Base-by-base conservation (phyloP, 2,329 filamentous ascomycete genomes). In the Beauveria asiatica region DNA sequence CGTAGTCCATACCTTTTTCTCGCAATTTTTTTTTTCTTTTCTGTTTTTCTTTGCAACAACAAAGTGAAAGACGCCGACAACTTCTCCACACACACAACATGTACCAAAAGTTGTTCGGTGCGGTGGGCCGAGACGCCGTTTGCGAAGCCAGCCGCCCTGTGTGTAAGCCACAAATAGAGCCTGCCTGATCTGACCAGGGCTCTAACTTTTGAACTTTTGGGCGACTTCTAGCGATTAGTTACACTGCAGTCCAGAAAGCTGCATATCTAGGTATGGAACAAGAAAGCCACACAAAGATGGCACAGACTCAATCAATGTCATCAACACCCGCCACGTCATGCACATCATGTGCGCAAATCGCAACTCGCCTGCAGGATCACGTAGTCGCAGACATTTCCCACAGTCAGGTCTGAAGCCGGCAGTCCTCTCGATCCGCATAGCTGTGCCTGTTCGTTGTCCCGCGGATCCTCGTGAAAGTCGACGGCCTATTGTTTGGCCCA, bases 351-450 rank as follows among this genome's bases (percentile, higher is more conserved):
- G 33, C 33, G 33, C 33, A 37, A 37, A 16, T 37, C 33, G 11
- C 5, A 37, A 33, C 33, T 37, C 11, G 5, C 33, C 33, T 6
- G 30, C 30, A 16, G 33, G 33, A 37, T 37, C 33, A 37, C 33
- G 11, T 37, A 37, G 33, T 37, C 33, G 6, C 30, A 11, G 10
- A 37, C 5, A 16, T 16, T 5, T 37, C 2, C 33, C 13, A 37
- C 33, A 3, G 11, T 37, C 33, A 37, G 33, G 11, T 6, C 33
- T 2, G 33, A 37, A 37, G 11, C n/a, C n/a, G 64, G 75, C 81
- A 16, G 86, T 83, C 72, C 90, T 90, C 60, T 73, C 74, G 44
- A 90, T 76, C 62, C 86, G 80, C 81, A 83, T 85, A 61, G 75
- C 74, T 62, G 73, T 75, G 65, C 74, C 76, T 54, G 71, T 73